phyloP scores from a whole-genome alignment of 139 green algal genomes.

The Limnomonas spitsbergensis region DNA sequence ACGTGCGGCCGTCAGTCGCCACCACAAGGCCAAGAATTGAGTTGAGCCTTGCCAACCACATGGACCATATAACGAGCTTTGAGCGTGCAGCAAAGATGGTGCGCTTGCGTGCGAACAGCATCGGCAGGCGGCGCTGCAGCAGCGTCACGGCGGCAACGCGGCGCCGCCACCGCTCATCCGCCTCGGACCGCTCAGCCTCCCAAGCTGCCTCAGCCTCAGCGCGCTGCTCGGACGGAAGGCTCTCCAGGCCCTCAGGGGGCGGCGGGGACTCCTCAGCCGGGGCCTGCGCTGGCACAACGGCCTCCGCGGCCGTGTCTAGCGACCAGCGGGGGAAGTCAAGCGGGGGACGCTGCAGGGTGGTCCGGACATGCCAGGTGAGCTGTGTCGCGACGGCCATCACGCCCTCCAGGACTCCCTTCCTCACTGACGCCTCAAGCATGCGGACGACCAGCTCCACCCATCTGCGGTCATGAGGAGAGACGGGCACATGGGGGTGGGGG shows the following conservation, averaged over 20 bases:
- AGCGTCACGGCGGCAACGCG: slow-evolving; percentile 37
- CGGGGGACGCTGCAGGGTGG: slow-evolving; percentile 4
- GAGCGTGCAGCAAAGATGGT: slow-evolving; percentile 9
- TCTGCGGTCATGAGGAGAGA: neutral
- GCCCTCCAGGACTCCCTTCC: slow-evolving; percentile 24
- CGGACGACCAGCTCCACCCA: slow-evolving; percentile 50
- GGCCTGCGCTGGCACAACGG: neutral
- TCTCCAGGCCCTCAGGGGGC: slow-evolving; percentile 15
- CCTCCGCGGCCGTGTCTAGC: slow-evolving; percentile 10
- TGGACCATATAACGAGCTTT: slow-evolving; percentile 30
- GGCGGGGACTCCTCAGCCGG: slow-evolving; percentile 22
- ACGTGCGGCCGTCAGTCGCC: slow-evolving; percentile 8
- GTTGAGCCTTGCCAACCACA: slow-evolving; percentile 45
- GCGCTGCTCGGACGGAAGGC: neutral
- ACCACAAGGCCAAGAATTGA: slow-evolving; percentile 30
- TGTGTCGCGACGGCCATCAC: slow-evolving; percentile 25
- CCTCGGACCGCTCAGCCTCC: neutral
- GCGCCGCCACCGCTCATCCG: slow-evolving; percentile 8
- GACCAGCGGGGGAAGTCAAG: slow-evolving; percentile 21
- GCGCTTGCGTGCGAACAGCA: slow-evolving; percentile 34
- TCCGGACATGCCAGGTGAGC: slow-evolving; percentile 26
- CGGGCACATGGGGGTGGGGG: no score
- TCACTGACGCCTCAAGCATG: slow-evolving; percentile 38
- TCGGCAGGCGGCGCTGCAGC: slow-evolving; percentile 51
- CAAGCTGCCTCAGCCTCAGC: slow-evolving; percentile 13